Conservation (phyloP, 2,329 filamentous ascomycete genomes). For the Aspergillus fijiensis region DNA sequence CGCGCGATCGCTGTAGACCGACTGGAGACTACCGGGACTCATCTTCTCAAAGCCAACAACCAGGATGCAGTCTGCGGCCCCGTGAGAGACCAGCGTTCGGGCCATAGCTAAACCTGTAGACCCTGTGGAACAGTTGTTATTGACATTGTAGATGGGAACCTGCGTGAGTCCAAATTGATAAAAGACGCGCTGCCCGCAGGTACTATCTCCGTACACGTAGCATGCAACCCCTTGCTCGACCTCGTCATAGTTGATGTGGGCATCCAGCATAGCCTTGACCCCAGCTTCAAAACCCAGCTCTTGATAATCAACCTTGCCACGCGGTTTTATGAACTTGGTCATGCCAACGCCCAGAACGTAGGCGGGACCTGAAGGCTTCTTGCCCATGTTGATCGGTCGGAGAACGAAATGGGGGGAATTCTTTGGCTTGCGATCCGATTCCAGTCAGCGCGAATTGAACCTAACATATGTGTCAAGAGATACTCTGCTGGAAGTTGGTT, state of each 20-base stretch:
- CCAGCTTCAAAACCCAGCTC: constrained; percentile 92
- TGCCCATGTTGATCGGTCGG: constrained; percentile 46
- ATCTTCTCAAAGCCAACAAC: constrained; percentile 99
- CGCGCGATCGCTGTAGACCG: constrained; percentile 79
- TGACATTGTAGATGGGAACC: constrained; percentile 96
- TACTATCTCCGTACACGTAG: constrained; percentile 96
- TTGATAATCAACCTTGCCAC: constrained; percentile 90
- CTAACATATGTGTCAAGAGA: constrained; percentile 1
- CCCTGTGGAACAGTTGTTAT: constrained; percentile 98
- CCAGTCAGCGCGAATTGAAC: neutral
- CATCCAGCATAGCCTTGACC: constrained; percentile 74
- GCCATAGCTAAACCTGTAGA: constrained; percentile 85
- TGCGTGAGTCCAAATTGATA: constrained; percentile 98
- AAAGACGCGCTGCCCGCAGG: constrained; percentile 93
- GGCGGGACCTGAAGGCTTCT: constrained; percentile 55
- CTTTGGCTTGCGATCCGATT: constrained; percentile 16
- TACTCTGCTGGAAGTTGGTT: neutral
- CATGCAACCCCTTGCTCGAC: constrained; percentile 95
- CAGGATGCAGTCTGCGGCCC: constrained; percentile 81
- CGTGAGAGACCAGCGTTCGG: constrained; percentile 73
- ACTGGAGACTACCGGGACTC: constrained; percentile 83
- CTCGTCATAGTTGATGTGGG: constrained; percentile 90
- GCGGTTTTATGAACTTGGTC: constrained; percentile 98
- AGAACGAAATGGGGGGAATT: constrained; percentile 5
- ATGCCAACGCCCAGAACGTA: constrained; percentile 98